Evolutionary conservation across 257 asterid genomes (phyloP).

Genomic region (Nicotiana paniculata): DNA sequence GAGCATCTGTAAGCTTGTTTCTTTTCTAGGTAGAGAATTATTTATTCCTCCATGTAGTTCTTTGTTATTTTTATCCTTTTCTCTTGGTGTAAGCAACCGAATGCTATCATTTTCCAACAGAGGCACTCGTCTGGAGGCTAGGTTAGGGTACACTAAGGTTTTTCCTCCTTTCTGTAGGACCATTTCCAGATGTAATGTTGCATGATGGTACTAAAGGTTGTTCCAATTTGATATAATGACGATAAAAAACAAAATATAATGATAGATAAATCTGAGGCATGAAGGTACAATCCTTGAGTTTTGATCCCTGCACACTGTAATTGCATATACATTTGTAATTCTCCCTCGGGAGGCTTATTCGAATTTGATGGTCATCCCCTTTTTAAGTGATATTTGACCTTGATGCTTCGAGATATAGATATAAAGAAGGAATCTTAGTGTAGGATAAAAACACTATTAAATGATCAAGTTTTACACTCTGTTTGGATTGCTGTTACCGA

Average conservation of each 20-base stretch:
- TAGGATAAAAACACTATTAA: background rate
- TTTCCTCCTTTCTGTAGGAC: constrained; percentile 7
- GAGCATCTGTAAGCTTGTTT: constrained; percentile 21
- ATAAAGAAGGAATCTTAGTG: background rate
- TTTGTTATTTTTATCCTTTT: background rate
- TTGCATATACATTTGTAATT: background rate
- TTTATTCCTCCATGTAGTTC: constrained; percentile 10
- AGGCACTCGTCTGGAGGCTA: constrained; percentile 1
- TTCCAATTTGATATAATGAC: background rate
- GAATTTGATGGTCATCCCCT: background rate
- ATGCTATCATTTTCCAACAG: background rate
- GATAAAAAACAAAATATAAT: background rate
- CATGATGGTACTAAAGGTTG: background rate
- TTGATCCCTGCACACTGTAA: background rate
- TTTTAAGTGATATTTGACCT: background rate
- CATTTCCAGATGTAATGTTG: background rate
- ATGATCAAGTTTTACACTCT: too few species aligned
- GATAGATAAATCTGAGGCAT: background rate
- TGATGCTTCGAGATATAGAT: background rate
- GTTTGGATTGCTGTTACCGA: too few species aligned
- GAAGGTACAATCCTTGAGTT: background rate
- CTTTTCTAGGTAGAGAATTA: constrained; percentile 10
- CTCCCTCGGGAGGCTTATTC: background rate
- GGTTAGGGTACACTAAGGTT: background rate
- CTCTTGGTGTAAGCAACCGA: background rate